These are phyloP conservation scores for Ophiostoma triangulosporum DNA, from an alignment of 2,329 filamentous ascomycete species.

Conservation along the genomic window DNA sequence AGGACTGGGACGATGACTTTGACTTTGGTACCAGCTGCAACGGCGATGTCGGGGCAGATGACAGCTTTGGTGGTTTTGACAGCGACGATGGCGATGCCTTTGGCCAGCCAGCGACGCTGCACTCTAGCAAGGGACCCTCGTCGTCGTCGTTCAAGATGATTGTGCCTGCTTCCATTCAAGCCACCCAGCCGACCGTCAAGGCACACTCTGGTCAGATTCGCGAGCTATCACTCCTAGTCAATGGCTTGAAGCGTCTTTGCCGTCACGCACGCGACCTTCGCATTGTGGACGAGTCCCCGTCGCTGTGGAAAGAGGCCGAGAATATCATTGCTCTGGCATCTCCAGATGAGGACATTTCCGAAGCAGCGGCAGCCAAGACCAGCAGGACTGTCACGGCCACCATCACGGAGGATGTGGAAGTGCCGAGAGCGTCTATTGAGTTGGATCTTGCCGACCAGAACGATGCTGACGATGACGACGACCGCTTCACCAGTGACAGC, in stretches of 20 bases:
- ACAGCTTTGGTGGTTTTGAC: not conserved
- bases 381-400: constrained; percentile 13
- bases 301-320: constrained; percentile 68
- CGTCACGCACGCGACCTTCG: constrained; percentile 55
- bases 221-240: constrained; percentile 68
- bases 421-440: constrained; percentile 23
- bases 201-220: constrained; percentile 74
- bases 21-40: constrained; percentile 46
- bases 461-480: constrained; percentile 21
- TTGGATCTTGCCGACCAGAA: constrained; percentile 22
- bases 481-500: constrained; percentile 32
- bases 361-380: not conserved
- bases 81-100: constrained; percentile 1
- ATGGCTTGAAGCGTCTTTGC: constrained; percentile 67
- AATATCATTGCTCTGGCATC: constrained; percentile 77
- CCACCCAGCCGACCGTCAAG: constrained; percentile 68
- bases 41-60: constrained; percentile 14
- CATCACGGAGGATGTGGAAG: constrained; percentile 15
- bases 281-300: constrained; percentile 46
- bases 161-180: constrained; percentile 68
- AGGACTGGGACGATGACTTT: constrained; percentile 86
- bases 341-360: constrained; percentile 43
- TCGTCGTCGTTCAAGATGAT: constrained; percentile 39
- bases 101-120: constrained; percentile 6
- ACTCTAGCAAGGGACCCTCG: constrained; percentile 22